Percentiles rank a stretch among this genome's conserved stretches.
These are phyloP conservation scores for Xylariomycetidae sp. DNA, from an alignment of 2,329 filamentous ascomycete genomes.

Conservation along the genomic window DNA sequence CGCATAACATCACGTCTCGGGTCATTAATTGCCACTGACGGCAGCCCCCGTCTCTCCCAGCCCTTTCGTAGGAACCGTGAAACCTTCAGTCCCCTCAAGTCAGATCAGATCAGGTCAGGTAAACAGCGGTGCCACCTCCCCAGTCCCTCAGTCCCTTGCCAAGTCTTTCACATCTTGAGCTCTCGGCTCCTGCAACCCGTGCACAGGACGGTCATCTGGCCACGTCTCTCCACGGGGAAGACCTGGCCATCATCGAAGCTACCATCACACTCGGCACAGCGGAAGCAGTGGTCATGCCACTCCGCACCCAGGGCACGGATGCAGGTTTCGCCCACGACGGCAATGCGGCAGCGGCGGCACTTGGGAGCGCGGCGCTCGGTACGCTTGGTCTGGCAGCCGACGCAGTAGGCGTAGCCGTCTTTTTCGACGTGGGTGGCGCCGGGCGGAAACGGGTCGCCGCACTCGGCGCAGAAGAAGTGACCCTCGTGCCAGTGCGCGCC, in stretches of 20 bases:
- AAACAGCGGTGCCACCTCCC: too few species aligned
- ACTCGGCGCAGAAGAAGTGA: constrained; percentile 98
- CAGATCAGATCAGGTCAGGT: too few species aligned
- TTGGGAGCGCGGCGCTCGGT: constrained; percentile 84
- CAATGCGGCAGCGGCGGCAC: constrained; percentile 76
- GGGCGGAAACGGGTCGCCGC: constrained; percentile 84
- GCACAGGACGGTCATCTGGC: constrained; percentile 49
- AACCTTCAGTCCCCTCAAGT: constrained; percentile 1
- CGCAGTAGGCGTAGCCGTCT: constrained; percentile 96
- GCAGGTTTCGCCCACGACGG: constrained; percentile 85
- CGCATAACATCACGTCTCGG: too few species aligned
- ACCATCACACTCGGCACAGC: constrained; percentile 59
- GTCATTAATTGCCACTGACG: too few species aligned
- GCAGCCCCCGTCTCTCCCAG: too few species aligned
- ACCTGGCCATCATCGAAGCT: constrained; percentile 61
- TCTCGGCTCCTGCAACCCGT: constrained; percentile 55
- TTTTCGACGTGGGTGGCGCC: constrained; percentile 77
- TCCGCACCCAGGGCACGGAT: constrained; percentile 83
- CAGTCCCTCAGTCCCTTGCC: background rate
- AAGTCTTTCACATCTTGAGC: constrained; percentile 42
- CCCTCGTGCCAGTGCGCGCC: constrained; percentile 96
- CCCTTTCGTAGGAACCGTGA: too few species aligned
- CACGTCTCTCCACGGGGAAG: constrained; percentile 50
- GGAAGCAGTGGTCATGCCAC: constrained; percentile 92
- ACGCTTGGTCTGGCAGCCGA: constrained; percentile 84